phyloP scores from a whole-genome alignment of 2,329 filamentous ascomycete species.

The Ascochyta viciae-villosae region DNA sequence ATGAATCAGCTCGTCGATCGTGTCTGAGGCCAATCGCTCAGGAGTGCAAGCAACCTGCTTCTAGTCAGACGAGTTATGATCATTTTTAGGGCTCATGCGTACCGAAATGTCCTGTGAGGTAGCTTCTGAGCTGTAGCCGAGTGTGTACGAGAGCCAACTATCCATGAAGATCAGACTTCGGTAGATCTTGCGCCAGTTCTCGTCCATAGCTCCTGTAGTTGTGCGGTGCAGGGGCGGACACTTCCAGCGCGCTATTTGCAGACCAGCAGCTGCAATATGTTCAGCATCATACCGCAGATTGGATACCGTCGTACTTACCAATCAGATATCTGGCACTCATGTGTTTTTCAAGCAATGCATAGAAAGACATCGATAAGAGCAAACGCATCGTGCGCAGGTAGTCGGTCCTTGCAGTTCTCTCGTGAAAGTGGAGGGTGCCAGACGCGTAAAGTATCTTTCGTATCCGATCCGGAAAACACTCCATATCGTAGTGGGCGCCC shows the following conservation, averaged over 20 bases:
- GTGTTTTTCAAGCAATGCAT: conserved; percentile 48
- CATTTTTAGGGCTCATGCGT: conserved; percentile 14
- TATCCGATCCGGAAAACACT: conserved; percentile 43
- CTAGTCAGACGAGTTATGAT: conserved; percentile 20
- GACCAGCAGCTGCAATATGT: conserved; percentile 38
- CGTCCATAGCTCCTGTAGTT: conserved; percentile 6
- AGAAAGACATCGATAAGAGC: conserved; percentile 45
- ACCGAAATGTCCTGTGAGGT: conserved; percentile 39
- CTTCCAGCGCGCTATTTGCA: conserved; percentile 48
- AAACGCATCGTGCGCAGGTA: conserved; percentile 47
- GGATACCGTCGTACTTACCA: conserved; percentile 28
- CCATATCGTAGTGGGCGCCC: conserved; percentile 48
- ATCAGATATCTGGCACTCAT: conserved; percentile 48
- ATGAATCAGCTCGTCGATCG: conserved; percentile 44
- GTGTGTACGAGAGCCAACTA: conserved; percentile 48
- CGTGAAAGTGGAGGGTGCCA: conserved; percentile 43
- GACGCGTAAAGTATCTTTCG: conserved; percentile 44
- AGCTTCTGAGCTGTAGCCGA: conserved; percentile 45
- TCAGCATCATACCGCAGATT: neutral
- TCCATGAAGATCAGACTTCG: conserved; percentile 50
- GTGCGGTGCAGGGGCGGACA: conserved; percentile 20
- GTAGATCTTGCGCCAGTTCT: conserved; percentile 39
- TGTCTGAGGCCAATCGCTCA: conserved; percentile 18
- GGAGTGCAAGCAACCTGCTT: conserved; percentile 32
- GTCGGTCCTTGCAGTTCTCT: conserved; percentile 37